phyloP scores from a whole-genome alignment of 371 early-diverging fungal genomes.

The Mortierella sp. region DNA sequence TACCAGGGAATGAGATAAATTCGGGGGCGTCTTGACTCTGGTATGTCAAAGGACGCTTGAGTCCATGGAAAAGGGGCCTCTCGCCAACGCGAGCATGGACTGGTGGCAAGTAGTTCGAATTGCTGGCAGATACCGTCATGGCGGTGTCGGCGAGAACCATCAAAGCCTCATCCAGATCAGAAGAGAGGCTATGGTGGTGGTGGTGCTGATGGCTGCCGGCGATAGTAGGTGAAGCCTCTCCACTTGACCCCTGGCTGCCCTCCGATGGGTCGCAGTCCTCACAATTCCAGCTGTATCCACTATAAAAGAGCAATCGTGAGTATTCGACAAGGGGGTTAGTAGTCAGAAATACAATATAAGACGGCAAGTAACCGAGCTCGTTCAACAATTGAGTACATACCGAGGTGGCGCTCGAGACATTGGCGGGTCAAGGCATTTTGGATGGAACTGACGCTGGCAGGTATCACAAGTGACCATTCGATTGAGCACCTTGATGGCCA shows the following conservation, averaged over 20 bases:
- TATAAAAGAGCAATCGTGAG: slow-evolving; percentile 12
- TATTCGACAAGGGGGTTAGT: background rate
- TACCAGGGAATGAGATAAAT: background rate
- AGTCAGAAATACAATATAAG: background rate
- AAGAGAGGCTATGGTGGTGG: slow-evolving; percentile 39
- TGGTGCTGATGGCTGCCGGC: slow-evolving; percentile 13
- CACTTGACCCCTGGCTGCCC: slow-evolving; percentile 41
- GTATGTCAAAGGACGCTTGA: slow-evolving; percentile 29
- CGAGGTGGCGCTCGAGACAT: slow-evolving; percentile 56
- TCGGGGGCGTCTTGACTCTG: slow-evolving; percentile 2
- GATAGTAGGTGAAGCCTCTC: slow-evolving; percentile 14
- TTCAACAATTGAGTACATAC: slow-evolving; percentile 15
- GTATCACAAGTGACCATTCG: slow-evolving; percentile 49
- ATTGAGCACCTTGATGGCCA: slow-evolving; percentile 52
- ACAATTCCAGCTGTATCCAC: slow-evolving; percentile 57
- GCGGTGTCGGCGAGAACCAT: slow-evolving; percentile 56
- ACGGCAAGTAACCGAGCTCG: background rate
- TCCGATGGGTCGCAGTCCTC: slow-evolving; percentile 52
- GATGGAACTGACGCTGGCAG: slow-evolving; percentile 50
- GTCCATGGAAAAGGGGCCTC: slow-evolving; percentile 14
- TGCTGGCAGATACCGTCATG: slow-evolving; percentile 34
- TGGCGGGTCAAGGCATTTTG: slow-evolving; percentile 54
- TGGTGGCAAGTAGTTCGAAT: background rate
- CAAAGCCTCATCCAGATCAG: slow-evolving; percentile 51
- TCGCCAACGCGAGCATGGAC: background rate